Evolutionary conservation across 441 rosid genomes (phyloP).

Genomic region (Euphorbia celastroides): DNA sequence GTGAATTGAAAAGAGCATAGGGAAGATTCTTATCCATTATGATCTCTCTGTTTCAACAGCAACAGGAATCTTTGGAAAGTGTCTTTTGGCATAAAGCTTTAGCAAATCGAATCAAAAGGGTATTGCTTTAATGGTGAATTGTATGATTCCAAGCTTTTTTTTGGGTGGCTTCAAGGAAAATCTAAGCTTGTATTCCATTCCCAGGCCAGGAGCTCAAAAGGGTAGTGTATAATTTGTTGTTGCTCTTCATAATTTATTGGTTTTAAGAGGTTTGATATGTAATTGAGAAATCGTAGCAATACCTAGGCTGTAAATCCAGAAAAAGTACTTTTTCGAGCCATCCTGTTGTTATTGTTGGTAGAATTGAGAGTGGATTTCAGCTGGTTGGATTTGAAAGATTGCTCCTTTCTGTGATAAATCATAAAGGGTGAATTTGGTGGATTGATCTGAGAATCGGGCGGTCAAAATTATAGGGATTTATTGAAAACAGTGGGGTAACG

Average conservation of each 20-base stretch:
- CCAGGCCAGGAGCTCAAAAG: constrained; percentile 17
- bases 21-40: constrained; percentile 22
- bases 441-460: constrained; percentile 17
- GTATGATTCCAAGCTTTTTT: constrained; percentile 8
- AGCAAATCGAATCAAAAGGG: constrained; percentile 12
- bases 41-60: constrained; percentile 13
- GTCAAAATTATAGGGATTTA: constrained; percentile 14
- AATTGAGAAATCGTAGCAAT: neutral
- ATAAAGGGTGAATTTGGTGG: constrained; percentile 12
- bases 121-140: constrained; percentile 13
- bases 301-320: neutral
- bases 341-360: neutral
- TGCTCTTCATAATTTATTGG: constrained; percentile 3
- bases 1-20: constrained; percentile 18
- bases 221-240: constrained; percentile 9
- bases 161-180: constrained; percentile 10
- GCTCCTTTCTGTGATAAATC: neutral
- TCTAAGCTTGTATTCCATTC: constrained; percentile 6
- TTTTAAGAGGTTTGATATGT: constrained; percentile 9
- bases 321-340: neutral
- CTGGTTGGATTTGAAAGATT: neutral
- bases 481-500: constrained; percentile 34
- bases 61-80: constrained; percentile 25
- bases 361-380: constrained; percentile 8
- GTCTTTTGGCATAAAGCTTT: constrained; percentile 28